Conservation (phyloP, 139 green algal species). For the Astrephomene gubernaculifera region DNA sequence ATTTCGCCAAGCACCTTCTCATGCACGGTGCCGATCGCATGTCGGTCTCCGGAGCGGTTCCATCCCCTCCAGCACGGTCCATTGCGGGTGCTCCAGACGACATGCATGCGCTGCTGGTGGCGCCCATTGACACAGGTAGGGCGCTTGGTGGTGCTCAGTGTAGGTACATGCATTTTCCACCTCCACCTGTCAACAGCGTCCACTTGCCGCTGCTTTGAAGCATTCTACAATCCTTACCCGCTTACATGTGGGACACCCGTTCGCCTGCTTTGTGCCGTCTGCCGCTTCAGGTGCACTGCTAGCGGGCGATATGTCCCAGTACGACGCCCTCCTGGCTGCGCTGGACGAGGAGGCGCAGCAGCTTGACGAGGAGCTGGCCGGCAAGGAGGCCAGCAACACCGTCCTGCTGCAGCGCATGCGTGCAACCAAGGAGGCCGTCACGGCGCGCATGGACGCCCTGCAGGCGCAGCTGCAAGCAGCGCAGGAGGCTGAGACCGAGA, state of each 20-base stretch:
- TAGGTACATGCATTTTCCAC: too few relatives aligned
- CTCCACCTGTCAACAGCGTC: too few relatives aligned
- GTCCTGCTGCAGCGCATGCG: constrained; percentile 32
- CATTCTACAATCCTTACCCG: too few relatives aligned
- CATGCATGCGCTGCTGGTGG: constrained; percentile 3
- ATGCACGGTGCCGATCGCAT: too few relatives aligned
- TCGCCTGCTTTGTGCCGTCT: too few relatives aligned
- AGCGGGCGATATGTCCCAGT: constrained; percentile 4
- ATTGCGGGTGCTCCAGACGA: too few relatives aligned
- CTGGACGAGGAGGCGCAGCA: constrained; percentile 43
- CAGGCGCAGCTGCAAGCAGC: constrained; percentile 9
- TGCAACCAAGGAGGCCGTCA: constrained; percentile 8
- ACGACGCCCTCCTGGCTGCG: constrained; percentile 44
- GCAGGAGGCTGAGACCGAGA: constrained; percentile 3
- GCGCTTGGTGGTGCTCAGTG: too few relatives aligned
- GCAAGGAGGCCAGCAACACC: constrained; percentile 23
- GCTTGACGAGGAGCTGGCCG: constrained; percentile 44
- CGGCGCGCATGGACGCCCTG: constrained; percentile 1
- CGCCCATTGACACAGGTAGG: constrained; percentile 19
- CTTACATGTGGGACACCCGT: too few relatives aligned
- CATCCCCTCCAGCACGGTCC: too few relatives aligned
- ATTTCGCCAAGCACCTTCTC: too few relatives aligned
- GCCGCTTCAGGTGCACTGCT: constrained; percentile 15
- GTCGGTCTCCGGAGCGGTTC: too few relatives aligned
- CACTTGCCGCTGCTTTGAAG: too few relatives aligned